phyloP scores from a whole-genome alignment of 306 rosid species.

The Canavalia ensiformis region DNA sequence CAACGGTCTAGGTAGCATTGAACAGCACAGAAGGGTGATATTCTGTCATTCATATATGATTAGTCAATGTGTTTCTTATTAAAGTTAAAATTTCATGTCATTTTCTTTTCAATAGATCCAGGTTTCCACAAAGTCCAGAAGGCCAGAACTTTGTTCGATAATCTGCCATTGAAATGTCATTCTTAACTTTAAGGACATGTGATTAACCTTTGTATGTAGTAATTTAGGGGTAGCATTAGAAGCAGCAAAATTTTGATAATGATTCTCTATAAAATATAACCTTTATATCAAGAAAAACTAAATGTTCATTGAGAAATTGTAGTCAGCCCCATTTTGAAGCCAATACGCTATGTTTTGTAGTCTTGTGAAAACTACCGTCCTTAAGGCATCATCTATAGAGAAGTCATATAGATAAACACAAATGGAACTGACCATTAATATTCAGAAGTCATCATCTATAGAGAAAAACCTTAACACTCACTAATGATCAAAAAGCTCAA shows the following conservation, averaged over 20 bases:
- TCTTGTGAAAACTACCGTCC: not conserved
- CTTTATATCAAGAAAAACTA: not conserved
- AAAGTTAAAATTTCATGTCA: not conserved
- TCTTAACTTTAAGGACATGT: not conserved
- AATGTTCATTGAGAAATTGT: not conserved
- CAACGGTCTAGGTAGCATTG: constrained; percentile 40
- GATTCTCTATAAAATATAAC: not conserved
- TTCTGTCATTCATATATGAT: not conserved
- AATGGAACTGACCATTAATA: not conserved
- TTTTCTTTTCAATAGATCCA: constrained; percentile 23
- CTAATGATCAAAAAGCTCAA: not conserved
- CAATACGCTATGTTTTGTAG: not conserved
- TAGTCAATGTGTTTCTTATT: not conserved
- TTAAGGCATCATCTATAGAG: not conserved
- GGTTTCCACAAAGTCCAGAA: constrained; percentile 27
- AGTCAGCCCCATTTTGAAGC: constrained; percentile 8
- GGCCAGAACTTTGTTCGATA: constrained; percentile 27
- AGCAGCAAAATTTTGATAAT: not conserved
- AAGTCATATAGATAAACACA: not conserved
- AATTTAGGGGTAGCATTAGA: not conserved
- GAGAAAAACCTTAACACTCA: constrained; percentile 9
- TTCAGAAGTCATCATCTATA: constrained; percentile 22
- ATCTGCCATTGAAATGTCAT: constrained; percentile 20
- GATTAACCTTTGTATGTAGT: constrained; percentile 1
- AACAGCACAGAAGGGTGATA: constrained; percentile 8